These are phyloP conservation scores for Micractinium conductrix DNA, from an alignment of 139 green algal genomes.

Conservation along the genomic window DNA sequence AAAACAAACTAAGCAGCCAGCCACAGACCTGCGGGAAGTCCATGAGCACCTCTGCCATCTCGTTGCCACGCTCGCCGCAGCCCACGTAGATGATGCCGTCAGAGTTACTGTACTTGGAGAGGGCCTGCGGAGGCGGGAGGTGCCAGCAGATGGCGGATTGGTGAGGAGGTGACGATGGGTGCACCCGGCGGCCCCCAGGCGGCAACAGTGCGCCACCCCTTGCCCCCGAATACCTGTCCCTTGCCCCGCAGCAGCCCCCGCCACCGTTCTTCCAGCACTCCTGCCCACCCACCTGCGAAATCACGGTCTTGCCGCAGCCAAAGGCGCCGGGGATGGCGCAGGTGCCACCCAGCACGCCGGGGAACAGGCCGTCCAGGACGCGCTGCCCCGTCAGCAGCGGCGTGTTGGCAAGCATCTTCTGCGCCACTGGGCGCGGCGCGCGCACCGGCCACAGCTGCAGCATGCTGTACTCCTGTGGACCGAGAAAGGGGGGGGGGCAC, in stretches of 20 bases:
- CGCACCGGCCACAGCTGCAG: slow-evolving; percentile 97
- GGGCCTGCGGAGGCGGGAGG: slow-evolving; percentile 56
- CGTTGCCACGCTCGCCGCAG: slow-evolving; percentile 97
- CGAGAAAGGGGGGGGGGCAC: not conserved
- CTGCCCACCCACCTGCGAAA: slow-evolving; percentile 75
- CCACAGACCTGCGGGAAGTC: slow-evolving; percentile 25
- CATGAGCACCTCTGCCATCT: slow-evolving; percentile 87
- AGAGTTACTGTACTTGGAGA: slow-evolving; percentile 99
- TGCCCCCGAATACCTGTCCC: not conserved
- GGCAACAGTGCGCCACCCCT: not conserved
- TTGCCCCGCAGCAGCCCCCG: not conserved
- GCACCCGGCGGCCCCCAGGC: too few relatives aligned
- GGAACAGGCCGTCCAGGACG: slow-evolving; percentile 98
- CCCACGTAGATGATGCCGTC: slow-evolving; percentile 99
- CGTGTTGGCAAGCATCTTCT: slow-evolving; percentile 97
- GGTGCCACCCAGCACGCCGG: slow-evolving; percentile 96
- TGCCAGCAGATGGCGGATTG: not conserved
- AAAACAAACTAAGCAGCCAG: not conserved
- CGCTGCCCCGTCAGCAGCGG: slow-evolving; percentile 98
- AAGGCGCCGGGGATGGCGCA: slow-evolving; percentile 99
- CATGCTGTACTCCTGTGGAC: slow-evolving; percentile 91
- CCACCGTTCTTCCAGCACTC: too few relatives aligned
- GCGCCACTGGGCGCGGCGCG: slow-evolving; percentile 86
- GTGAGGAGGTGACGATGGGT: too few relatives aligned
- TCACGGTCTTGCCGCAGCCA: slow-evolving; percentile 99